Base-by-base conservation (phyloP, 345 rosid species). In the Lenwebbia sp. region DNA sequence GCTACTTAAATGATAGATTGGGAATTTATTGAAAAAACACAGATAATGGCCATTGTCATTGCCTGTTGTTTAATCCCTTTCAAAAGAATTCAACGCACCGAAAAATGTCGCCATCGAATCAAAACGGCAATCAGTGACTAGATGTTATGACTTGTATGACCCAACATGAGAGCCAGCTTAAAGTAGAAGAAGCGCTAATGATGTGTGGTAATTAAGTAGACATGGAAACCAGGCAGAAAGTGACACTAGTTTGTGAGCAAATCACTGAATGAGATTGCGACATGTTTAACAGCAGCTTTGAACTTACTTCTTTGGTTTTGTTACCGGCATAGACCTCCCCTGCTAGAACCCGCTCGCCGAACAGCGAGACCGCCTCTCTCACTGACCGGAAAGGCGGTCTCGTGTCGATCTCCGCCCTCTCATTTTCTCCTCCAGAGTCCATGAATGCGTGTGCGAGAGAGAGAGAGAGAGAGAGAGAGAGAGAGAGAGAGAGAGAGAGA, bases 351-450 rank as follows among this genome's bases (percentile, higher is more conserved):
- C 58, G 56, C 23, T 88, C 87, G 5, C 87, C 87, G 19, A 88
- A 88, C 85, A 88, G 52, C 7, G 89, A 85, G 54, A 88, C 89
- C 6, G 87, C 89, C 83, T 88, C 89, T 74, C 84, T 83, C 52
- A 88, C 89, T 17, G 85, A 88, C 85, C 89, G 75, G 84, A 88
- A 88, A 17, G 87, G 89, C 10, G 86, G 44, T 62, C 87, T 10
- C 6, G 87, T 88, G 54, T 88, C 89, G 52, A 88, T 60, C 87
- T 88, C 89, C 11, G 52, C 87, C 84, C 83, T 88, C 50, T 83
- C 83, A 23, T 54, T 87, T 62, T 83, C 57, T 21, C 54, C 13
- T 40, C 55, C 76, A 22, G 62, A 26, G 65, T 81, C 76, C 52
- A 84, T 65, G 54, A 56, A 41, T 30, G 81, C n/a, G n/a, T n/a